Evolutionary conservation across 208 protist species (phyloP).

Genomic region (Crithidia brevicula): DNA sequence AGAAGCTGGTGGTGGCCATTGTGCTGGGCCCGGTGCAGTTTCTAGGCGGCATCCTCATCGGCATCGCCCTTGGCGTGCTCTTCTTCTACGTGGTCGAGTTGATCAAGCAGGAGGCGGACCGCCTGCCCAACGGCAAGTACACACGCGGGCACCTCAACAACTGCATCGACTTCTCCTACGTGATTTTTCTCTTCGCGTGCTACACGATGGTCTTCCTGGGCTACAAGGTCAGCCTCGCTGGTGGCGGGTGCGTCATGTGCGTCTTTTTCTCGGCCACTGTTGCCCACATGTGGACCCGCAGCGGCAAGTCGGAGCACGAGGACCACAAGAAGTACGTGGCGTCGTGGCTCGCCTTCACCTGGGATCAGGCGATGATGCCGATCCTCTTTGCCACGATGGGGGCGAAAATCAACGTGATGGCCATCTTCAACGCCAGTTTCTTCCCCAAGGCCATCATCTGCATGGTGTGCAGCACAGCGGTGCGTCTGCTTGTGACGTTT

Average conservation of each 20-base stretch:
- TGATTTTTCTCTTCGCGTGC: conserved; percentile 55
- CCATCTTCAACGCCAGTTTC: conserved; percentile 71
- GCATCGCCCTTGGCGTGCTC: conserved; percentile 58
- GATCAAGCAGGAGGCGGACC: conserved; percentile 69
- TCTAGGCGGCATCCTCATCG: conserved; percentile 60
- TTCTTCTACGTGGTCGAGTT: conserved; percentile 79
- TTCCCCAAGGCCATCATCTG: conserved; percentile 75
- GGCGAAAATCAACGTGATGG: conserved; percentile 58
- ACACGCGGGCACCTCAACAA: conserved; percentile 60
- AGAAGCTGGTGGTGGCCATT: conserved; percentile 52
- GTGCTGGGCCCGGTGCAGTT: conserved; percentile 78
- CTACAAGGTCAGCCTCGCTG: conserved; percentile 62
- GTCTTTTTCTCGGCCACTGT: conserved; percentile 77
- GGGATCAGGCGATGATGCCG: conserved; percentile 79
- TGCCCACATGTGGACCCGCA: conserved; percentile 67
- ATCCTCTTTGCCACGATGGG: conserved; percentile 78
- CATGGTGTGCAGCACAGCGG: conserved; percentile 58
- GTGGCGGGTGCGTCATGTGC: conserved; percentile 75
- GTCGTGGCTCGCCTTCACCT: conserved; percentile 62
- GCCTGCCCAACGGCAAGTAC: conserved; percentile 71
- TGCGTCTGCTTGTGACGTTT: conserved; percentile 61
- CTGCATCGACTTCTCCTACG: conserved; percentile 57
- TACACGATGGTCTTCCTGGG: conserved; percentile 75
- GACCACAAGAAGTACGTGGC: conserved; percentile 77
- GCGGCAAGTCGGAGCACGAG: conserved; percentile 49